Conservation (phyloP, 345 rosid genomes). For the Odontarrhena argentea region DNA sequence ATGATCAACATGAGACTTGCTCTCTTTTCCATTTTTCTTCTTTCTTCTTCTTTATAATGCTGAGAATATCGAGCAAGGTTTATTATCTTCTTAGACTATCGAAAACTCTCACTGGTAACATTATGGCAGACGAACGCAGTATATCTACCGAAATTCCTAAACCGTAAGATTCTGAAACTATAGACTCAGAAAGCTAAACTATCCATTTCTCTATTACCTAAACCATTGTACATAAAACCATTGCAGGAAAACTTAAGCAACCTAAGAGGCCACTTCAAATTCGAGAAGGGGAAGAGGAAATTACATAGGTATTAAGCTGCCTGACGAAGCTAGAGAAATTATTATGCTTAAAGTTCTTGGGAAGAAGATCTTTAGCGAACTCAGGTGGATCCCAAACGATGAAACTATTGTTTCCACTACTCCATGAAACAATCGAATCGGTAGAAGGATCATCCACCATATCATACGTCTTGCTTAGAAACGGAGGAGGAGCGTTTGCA, state of each 20-base stretch:
- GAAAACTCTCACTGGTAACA: not conserved
- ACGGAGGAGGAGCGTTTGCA: conserved; percentile 80
- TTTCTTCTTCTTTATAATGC: conserved; percentile 52
- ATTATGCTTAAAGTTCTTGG: conserved; percentile 85
- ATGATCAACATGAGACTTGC: conserved; percentile 45
- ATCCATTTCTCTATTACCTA: conserved; percentile 6
- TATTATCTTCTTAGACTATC: conserved; percentile 25
- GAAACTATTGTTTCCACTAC: conserved; percentile 71
- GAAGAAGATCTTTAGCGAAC: conserved; percentile 81
- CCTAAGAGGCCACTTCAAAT: not conserved
- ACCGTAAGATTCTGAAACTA: not conserved
- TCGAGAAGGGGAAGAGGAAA: not conserved
- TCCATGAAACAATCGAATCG: conserved; percentile 82
- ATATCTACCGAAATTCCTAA: not conserved
- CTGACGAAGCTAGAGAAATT: conserved; percentile 93
- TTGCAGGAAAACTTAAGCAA: not conserved
- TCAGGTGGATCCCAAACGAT: conserved; percentile 92
- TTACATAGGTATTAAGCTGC: conserved; percentile 86
- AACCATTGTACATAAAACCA: not conserved
- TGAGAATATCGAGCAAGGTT: conserved; percentile 51
- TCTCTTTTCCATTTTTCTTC: conserved; percentile 44
- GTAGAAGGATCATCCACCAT: conserved; percentile 84
- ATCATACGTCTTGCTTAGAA: conserved; percentile 89
- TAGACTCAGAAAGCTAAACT: not conserved
- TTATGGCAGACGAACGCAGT: not conserved